Percentiles rank a stretch among this genome's conserved stretches.
Evolutionary conservation across 2,329 filamentous ascomycete species (phyloP).

Genomic region (Epichloe gansuensis): DNA sequence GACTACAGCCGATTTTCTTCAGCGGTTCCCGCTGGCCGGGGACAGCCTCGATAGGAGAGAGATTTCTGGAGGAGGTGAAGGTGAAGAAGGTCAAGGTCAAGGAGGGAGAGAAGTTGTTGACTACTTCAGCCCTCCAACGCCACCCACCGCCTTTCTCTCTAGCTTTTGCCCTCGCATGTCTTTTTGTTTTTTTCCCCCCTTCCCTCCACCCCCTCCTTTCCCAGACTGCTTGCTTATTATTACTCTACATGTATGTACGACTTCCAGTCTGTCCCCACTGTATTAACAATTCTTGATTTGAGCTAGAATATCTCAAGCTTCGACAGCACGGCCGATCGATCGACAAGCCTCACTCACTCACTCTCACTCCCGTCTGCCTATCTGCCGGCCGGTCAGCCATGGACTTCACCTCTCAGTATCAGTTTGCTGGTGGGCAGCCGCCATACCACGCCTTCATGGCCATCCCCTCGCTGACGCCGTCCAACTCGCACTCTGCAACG

Average conservation of each 20-base stretch:
- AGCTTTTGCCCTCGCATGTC: not conserved
- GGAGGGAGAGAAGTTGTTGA: not conserved
- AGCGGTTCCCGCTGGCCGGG: no score
- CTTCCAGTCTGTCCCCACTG: not conserved
- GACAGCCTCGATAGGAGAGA: no score
- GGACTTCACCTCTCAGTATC: slow-evolving; percentile 38
- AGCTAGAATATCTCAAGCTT: not conserved
- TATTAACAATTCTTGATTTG: not conserved
- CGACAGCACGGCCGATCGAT: not conserved
- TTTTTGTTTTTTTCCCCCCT: no score
- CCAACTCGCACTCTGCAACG: slow-evolving; percentile 12
- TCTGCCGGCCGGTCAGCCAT: slow-evolving; percentile 19
- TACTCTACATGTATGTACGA: no score
- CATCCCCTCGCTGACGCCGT: slow-evolving; percentile 41
- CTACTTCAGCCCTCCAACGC: not conserved
- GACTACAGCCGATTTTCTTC: no score
- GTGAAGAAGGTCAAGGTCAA: no score
- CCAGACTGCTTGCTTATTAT: no score
- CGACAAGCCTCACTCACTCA: not conserved
- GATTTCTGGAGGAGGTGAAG: no score
- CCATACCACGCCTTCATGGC: slow-evolving; percentile 42
- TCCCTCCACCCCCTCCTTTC: not conserved
- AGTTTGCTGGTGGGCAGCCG: slow-evolving; percentile 35
- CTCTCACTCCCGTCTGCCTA: no score
- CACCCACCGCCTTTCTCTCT: not conserved